A percentile compares a stretch with the other conserved stretches of the same genome.
phyloP scores from a whole-genome alignment of 805 yeast genomes.

The Teunomyces barrocoloradensis region DNA sequence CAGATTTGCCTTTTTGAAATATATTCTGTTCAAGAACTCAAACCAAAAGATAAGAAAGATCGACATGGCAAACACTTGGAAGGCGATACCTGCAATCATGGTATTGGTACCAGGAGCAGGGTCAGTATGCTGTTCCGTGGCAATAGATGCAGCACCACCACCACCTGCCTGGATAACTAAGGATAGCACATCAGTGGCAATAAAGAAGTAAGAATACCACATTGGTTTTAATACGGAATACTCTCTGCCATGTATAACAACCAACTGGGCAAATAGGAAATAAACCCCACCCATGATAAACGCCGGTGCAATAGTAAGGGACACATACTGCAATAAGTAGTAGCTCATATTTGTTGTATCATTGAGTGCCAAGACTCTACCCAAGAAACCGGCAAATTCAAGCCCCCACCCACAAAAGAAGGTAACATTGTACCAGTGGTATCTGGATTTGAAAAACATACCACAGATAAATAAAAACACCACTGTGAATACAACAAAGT shows the following conservation, averaged over 20 bases:
- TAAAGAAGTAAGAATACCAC: constrained; percentile 44
- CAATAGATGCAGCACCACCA: constrained; percentile 33
- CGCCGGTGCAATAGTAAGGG: constrained; percentile 41
- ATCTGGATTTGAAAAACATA: constrained; percentile 32
- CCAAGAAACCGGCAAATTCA: constrained; percentile 38
- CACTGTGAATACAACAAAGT: constrained; percentile 24
- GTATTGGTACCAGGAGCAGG: constrained; percentile 32
- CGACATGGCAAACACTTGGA: constrained; percentile 41
- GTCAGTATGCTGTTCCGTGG: constrained; percentile 19
- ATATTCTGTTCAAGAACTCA: constrained; percentile 32
- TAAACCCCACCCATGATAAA: constrained; percentile 44
- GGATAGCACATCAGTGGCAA: constrained; percentile 35
- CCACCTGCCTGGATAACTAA: constrained; percentile 42
- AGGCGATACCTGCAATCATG: constrained; percentile 38
- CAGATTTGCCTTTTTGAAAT: constrained; percentile 22
- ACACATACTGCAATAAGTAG: constrained; percentile 32
- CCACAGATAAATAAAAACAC: constrained; percentile 21
- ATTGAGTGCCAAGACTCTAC: constrained; percentile 30
- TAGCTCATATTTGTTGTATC: constrained; percentile 18
- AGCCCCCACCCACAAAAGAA: constrained; percentile 35
- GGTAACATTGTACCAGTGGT: constrained; percentile 39
- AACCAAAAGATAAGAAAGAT: constrained; percentile 35
- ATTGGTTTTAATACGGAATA: constrained; percentile 39
- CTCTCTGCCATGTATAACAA: constrained; percentile 36
- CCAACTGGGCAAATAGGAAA: constrained; percentile 39